Base-by-base conservation (phyloP, 306 rosid genomes). In the Argentina anserina region DNA sequence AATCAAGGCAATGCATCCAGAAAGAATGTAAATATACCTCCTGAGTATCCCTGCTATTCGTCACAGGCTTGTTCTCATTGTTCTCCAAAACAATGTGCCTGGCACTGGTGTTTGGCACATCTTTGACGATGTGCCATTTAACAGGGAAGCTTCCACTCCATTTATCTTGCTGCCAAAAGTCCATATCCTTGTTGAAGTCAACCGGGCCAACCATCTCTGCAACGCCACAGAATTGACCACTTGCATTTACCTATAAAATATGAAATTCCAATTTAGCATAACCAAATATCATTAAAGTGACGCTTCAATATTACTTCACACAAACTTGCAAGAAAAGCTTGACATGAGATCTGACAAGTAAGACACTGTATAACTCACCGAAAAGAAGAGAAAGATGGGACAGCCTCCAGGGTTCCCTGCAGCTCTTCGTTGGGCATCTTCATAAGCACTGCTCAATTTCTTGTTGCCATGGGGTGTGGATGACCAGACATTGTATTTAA, bases 111-210 rank as follows among this genome's bases (percentile, higher is more conserved):
- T 90, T 93, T 18, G 96, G 84, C 34, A 90, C 92, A 75, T 93
- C 97, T 85, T 93, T 93, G 70, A 93, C 75, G 39, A 90, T 72
- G 81, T 90, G 98, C 98, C 98, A 93, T 85, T 86, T 87, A 9
- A 93, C 94, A 85, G 94, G 89, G 80, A 93, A 93, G 88, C 92
- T 89, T 42, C 98, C 98, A 82, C 85, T 89, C 98, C 98, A 93
- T 84, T 93, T 93, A 80, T 90, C 97, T 80, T 93, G 98, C 87
- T 93, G 98, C 97, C 98, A 93, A 70, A 93, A 93, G 84, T 89
- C 96, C 98, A 93, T 87, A 77, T 93, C 96, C 85, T 74, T 89
- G 69, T 78, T 75, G 79, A 87, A 90, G 77, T 93, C 98, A 67
- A 90, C 94, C 3, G 87, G 78, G 31, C 97, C 96, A 70, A 72